Percentiles rank a stretch among this genome's conserved stretches.
phyloP scores from a whole-genome alignment of 306 rosid species.

The Echinosophora koreensis region DNA sequence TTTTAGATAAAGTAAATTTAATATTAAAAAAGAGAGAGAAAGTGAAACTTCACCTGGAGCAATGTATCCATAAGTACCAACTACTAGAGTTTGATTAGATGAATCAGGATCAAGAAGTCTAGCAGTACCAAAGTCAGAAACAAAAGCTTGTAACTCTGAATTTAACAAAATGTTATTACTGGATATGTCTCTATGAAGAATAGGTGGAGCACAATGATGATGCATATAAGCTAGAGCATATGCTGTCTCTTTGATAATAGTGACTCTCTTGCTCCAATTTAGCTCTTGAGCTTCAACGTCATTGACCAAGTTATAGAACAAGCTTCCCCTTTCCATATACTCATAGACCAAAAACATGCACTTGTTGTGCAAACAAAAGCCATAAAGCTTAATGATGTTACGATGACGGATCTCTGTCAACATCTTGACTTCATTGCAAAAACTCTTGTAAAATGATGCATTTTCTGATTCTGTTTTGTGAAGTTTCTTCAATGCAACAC shows the following conservation, averaged over 20 bases:
- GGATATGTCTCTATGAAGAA: constrained; percentile 31
- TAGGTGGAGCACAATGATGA: constrained; percentile 31
- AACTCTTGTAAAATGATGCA: constrained; percentile 14
- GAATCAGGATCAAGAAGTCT: constrained; percentile 32
- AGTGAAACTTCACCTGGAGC: constrained; percentile 20
- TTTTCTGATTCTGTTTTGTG: constrained; percentile 25
- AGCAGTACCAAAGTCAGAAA: constrained; percentile 28
- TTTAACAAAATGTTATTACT: constrained; percentile 39
- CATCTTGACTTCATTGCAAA: constrained; percentile 23
- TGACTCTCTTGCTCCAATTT: constrained; percentile 31
- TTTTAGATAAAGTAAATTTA: no score
- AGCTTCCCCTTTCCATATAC: constrained; percentile 43
- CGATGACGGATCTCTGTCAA: constrained; percentile 3
- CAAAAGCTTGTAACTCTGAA: constrained; percentile 5
- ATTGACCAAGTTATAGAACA: neutral
- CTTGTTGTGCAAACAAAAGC: constrained; percentile 26
- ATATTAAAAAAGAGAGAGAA: neutral
- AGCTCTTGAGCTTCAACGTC: constrained; percentile 26
- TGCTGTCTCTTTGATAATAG: constrained; percentile 14
- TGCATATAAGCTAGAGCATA: constrained; percentile 39
- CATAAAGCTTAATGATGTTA: constrained; percentile 39
- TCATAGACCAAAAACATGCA: constrained; percentile 44
- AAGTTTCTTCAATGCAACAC: constrained; percentile 46
- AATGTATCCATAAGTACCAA: constrained; percentile 28
- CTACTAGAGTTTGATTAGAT: constrained; percentile 19